Conservation (phyloP, 2,329 filamentous ascomycete genomes). For the Endoconidiophora laricicola region DNA sequence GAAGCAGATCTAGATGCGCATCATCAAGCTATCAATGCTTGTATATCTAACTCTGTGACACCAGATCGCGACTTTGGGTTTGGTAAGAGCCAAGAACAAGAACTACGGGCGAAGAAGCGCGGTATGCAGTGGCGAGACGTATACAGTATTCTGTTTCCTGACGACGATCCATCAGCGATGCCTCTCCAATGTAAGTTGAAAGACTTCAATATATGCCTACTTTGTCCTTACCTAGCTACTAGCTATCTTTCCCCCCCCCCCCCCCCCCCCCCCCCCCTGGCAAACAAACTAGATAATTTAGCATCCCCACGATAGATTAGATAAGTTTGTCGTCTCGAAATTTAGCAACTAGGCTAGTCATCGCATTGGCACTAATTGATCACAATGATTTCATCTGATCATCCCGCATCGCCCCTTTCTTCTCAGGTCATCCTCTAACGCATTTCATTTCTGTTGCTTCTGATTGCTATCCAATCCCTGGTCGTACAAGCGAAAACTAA, state of each 20-base stretch:
- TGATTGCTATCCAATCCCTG: neutral
- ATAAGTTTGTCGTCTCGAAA: neutral
- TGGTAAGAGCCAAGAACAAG: conserved; percentile 4
- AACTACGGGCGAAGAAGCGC: conserved; percentile 9
- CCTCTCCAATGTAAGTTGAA: conserved; percentile 9
- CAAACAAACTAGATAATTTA: too few species aligned
- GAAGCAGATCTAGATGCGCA: conserved; percentile 1
- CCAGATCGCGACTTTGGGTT: conserved; percentile 7
- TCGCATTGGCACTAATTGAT: neutral
- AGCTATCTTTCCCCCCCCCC: neutral
- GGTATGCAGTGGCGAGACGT: conserved; percentile 10
- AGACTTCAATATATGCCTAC: neutral
- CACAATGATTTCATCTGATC: neutral
- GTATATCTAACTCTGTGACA: neutral
- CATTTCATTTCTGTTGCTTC: neutral
- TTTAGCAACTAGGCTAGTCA: neutral
- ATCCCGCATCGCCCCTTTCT: neutral
- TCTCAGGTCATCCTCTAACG: neutral
- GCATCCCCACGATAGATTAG: too few species aligned
- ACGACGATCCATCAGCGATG: conserved; percentile 1
- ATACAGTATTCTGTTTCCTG: conserved; percentile 10
- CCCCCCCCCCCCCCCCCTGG: too few species aligned
- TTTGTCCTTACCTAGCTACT: neutral
- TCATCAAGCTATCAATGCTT: neutral
- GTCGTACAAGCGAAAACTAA: conserved; percentile 1